Conservation (phyloP, 2,329 filamentous ascomycete genomes). For the Penicillium sp. region DNA sequence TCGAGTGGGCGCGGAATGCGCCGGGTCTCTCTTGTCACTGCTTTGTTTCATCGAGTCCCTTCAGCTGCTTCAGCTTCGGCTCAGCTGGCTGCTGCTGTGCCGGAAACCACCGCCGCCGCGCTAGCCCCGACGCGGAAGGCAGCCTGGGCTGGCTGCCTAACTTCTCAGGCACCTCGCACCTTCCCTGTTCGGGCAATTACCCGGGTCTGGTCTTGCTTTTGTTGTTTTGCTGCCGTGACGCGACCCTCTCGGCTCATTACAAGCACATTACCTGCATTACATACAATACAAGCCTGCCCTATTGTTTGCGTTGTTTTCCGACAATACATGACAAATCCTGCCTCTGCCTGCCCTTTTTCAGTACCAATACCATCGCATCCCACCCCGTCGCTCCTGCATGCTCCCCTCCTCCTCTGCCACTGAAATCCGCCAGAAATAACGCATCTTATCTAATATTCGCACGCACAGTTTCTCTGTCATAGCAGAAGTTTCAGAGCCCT, state of each 20-base stretch:
- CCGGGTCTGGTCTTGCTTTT: background rate
- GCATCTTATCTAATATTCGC: conserved; percentile 5
- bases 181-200: background rate
- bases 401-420: background rate
- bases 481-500: too few species aligned
- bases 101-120: background rate
- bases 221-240: too few species aligned
- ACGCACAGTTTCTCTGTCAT: conserved; percentile 2
- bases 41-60: too few species aligned
- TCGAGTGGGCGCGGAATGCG: background rate
- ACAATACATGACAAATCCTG: background rate
- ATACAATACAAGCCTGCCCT: background rate
- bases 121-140: background rate
- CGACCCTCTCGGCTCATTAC: background rate
- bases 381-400: background rate
- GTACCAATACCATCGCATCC: conserved; percentile 12
- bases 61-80: background rate
- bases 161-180: background rate
- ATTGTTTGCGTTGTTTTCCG: background rate
- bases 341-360: conserved; percentile 13
- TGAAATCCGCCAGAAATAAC: background rate
- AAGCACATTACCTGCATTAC: background rate
- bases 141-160: background rate
- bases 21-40: too few species aligned
- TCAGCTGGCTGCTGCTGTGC: too few species aligned